Evolutionary conservation across 2,329 filamentous ascomycete genomes (phyloP), one percentile per base, ranked within the genome.

Genomic region (Penicillium sp.): DNA sequence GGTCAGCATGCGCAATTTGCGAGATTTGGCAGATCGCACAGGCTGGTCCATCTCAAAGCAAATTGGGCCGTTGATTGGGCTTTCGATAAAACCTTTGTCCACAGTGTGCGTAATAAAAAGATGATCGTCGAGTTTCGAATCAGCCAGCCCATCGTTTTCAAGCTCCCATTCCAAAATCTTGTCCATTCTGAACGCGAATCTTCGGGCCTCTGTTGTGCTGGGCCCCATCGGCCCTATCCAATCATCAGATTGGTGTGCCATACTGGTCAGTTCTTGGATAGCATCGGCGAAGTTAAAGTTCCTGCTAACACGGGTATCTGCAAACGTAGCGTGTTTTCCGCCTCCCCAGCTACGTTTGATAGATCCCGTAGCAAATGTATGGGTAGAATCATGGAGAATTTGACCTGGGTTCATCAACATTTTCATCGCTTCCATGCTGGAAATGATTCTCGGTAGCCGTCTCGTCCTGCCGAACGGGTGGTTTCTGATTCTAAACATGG

Each of bases 351-450:
- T 11, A 19, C 37, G 41, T 4, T 45, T 35, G 50, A 53, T 46
- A 46, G 50, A 45, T 11, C 39, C 43, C 0, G 79, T 81, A 2
- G 74, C 76, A 62, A 81, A 81, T 0, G 79, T 82, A 4, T 79
- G 79, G 31, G 66, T 77, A 3, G 60, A 56, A 9, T 63, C 29
- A 56, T 80, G 69, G 61, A 79, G 81, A 1, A 57, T 53, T 48
- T 78, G 75, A 14, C 58, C 60, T 19, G 77, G 70, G 46, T 68
- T 71, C 68, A 77, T 75, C 22, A 79, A 53, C 64, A 75, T 74
- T 11, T 69, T 63, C 58, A 70, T 67, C 5, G 68, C 64, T 3
- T 62, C 64, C 41, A 70, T 61, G 35, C 57, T 53, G 21, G 70
- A 71, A 19, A 48, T 16, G 24, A 37, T 24, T 8, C 10, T 49